These are phyloP conservation scores for Fomitopsis pulvina DNA, from an alignment of 768 basidiomycete species.

Conservation along the genomic window DNA sequence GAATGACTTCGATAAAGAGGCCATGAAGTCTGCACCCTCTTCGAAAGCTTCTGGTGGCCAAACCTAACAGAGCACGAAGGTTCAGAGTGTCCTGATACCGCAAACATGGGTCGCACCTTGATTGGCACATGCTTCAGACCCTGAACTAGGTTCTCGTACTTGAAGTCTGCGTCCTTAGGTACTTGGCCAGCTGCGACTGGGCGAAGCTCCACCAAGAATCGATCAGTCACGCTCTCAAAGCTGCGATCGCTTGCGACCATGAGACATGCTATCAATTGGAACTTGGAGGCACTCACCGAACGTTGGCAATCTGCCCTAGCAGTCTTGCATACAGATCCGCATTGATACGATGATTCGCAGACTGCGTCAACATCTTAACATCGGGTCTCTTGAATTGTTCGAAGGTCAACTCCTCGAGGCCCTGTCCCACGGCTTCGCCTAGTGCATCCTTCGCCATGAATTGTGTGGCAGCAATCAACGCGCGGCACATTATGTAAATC, in stretches of 20 bases:
- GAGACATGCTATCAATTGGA: neutral
- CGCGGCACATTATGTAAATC: conserved; percentile 86
- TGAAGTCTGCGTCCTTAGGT: conserved; percentile 73
- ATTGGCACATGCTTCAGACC: conserved; percentile 80
- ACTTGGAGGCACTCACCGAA: conserved; percentile 59
- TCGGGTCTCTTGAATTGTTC: conserved; percentile 75
- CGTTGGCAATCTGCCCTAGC: conserved; percentile 76
- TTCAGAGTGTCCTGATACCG: neutral
- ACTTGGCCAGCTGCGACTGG: conserved; percentile 73
- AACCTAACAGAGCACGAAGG: conserved; percentile 42
- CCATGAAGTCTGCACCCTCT: conserved; percentile 87
- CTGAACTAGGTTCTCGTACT: conserved; percentile 78
- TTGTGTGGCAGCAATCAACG: conserved; percentile 71
- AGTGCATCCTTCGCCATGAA: conserved; percentile 70
- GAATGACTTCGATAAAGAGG: conserved; percentile 76
- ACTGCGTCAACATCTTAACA: conserved; percentile 55
- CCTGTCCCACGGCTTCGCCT: conserved; percentile 70
- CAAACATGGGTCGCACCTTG: conserved; percentile 41
- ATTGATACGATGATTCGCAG: conserved; percentile 73
- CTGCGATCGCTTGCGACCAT: conserved; percentile 28
- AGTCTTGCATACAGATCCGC: conserved; percentile 78
- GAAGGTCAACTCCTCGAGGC: conserved; percentile 83
- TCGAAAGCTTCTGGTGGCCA: conserved; percentile 94
- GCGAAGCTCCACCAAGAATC: conserved; percentile 74
- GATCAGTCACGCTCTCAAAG: conserved; percentile 89